Conservation (phyloP, 2,329 filamentous ascomycete species). For the Clarireedia monteithiana region DNA sequence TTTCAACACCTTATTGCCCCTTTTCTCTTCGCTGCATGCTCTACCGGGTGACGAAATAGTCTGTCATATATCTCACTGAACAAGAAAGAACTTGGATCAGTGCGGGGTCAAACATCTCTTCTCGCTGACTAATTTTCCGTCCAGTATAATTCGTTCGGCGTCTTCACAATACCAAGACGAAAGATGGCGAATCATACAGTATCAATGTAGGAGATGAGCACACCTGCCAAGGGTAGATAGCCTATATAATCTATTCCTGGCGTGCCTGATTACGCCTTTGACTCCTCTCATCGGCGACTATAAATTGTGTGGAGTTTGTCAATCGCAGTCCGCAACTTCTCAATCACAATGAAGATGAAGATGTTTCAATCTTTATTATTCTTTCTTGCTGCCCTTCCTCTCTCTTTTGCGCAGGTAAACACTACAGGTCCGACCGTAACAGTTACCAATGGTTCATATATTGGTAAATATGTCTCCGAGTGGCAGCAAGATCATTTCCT, state of each 20-base stretch:
- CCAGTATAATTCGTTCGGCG: background rate
- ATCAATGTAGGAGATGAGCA: too few species aligned
- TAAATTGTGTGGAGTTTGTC: too few species aligned
- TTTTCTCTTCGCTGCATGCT: background rate
- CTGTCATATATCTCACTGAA: background rate
- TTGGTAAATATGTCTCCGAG: slow-evolving; percentile 19
- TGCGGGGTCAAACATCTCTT: background rate
- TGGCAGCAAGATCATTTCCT: slow-evolving; percentile 35
- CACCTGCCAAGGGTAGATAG: too few species aligned
- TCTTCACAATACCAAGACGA: too few species aligned
- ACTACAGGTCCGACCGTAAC: slow-evolving; percentile 15
- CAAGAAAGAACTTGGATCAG: background rate
- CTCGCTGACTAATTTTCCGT: background rate
- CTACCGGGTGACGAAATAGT: background rate
- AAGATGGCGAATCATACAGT: too few species aligned
- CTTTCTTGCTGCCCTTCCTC: background rate
- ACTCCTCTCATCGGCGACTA: too few species aligned
- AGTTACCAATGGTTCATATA: slow-evolving; percentile 21
- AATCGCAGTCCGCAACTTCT: background rate
- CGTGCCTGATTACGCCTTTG: too few species aligned
- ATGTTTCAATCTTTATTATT: background rate
- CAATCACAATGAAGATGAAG: background rate
- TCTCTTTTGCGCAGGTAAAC: background rate
- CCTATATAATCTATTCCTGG: too few species aligned
- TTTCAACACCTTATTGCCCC: too few species aligned